Conservation (phyloP, 208 protist species). For the Trypanosoma cruzi region DNA sequence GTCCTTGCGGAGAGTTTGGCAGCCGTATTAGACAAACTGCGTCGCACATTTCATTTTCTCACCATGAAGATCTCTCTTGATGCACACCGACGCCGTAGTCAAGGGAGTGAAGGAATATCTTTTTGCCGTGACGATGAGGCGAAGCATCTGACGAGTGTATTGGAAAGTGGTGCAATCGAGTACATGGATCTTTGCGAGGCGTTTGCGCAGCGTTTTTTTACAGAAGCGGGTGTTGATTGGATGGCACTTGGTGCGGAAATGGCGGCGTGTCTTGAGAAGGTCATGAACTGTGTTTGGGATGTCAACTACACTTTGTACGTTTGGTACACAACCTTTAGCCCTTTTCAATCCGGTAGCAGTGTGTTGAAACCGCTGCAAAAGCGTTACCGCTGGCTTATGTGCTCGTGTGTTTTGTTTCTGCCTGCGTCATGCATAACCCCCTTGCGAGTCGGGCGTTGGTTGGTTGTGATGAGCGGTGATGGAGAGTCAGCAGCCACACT, state of each 20-base stretch:
- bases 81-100: slow-evolving; percentile 25
- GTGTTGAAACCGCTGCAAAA: slow-evolving; percentile 10
- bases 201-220: slow-evolving; percentile 13
- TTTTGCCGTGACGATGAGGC: neutral
- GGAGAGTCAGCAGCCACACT: neutral
- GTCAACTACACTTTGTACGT: slow-evolving; percentile 30
- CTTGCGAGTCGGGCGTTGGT: slow-evolving; percentile 18
- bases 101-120: neutral
- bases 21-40: slow-evolving; percentile 65
- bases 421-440: slow-evolving; percentile 13
- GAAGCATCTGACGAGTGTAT: neutral
- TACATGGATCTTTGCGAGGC: slow-evolving; percentile 30
- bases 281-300: slow-evolving; percentile 33
- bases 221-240: neutral
- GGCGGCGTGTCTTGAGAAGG: slow-evolving; percentile 17
- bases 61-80: slow-evolving; percentile 46
- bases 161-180: neutral
- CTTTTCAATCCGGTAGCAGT: neutral
- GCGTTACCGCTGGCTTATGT: slow-evolving; percentile 21
- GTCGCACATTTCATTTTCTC: slow-evolving; percentile 55
- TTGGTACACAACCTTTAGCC: slow-evolving; percentile 18
- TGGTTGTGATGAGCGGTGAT: slow-evolving; percentile 28
- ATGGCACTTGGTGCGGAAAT: neutral
- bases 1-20: slow-evolving; percentile 42
- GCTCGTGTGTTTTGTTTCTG: slow-evolving; percentile 17